Conservation (phyloP, 805 yeast species). For the Candida sanyiensis region DNA sequence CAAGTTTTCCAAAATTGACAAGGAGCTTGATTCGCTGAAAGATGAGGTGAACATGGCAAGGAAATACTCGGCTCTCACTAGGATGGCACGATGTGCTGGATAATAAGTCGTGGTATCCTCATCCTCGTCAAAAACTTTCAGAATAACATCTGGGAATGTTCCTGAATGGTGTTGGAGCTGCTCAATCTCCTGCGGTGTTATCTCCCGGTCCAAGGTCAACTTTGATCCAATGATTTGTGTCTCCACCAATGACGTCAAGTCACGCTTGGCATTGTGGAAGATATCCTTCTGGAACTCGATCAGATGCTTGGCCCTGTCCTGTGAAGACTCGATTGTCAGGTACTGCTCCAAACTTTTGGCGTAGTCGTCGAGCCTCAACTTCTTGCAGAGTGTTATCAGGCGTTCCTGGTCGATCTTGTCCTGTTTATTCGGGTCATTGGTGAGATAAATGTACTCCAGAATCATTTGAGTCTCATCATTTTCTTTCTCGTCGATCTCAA, state of each 20-base stretch:
- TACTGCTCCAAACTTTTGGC: slow-evolving; percentile 30
- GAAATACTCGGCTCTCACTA: slow-evolving; percentile 59
- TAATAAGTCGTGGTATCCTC: slow-evolving; percentile 32
- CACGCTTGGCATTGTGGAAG: slow-evolving; percentile 18
- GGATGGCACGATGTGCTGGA: slow-evolving; percentile 60
- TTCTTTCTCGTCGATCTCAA: slow-evolving; percentile 21
- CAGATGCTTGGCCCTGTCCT: slow-evolving; percentile 29
- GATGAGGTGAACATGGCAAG: slow-evolving; percentile 54
- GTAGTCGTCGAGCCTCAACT: slow-evolving; percentile 33
- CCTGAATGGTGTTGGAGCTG: slow-evolving; percentile 13
- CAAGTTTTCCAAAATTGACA: slow-evolving; percentile 9
- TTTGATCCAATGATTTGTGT: slow-evolving; percentile 17
- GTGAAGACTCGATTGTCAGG: too few species aligned
- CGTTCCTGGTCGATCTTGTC: slow-evolving; percentile 25
- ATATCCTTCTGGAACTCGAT: slow-evolving; percentile 23
- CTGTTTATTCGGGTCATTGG: slow-evolving; percentile 36
- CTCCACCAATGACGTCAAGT: slow-evolving; percentile 18
- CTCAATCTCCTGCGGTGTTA: slow-evolving; percentile 10
- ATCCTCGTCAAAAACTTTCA: slow-evolving; percentile 32
- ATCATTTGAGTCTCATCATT: slow-evolving; percentile 23
- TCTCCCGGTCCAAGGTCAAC: background rate
- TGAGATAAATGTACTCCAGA: slow-evolving; percentile 32
- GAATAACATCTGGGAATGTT: slow-evolving; percentile 43
- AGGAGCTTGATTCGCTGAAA: slow-evolving; percentile 32
- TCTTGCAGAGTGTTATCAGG: slow-evolving; percentile 30